Evolutionary conservation across 768 basidiomycete species (phyloP).

Genomic region (Kwoniella sp.): DNA sequence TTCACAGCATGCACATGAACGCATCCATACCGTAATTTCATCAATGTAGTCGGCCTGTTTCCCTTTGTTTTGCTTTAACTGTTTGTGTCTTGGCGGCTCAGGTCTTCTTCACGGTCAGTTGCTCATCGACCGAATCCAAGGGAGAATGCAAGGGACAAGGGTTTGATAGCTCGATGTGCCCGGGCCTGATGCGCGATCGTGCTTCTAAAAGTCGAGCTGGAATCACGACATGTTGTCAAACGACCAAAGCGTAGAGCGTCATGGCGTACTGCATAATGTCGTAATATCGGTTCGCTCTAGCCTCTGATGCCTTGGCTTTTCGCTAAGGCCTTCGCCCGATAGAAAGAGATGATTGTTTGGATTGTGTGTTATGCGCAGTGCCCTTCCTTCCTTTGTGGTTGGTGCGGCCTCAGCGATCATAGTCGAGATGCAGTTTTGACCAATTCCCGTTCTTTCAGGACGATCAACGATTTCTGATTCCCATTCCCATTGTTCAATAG

Average conservation of each 20-base stretch:
- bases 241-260: background rate
- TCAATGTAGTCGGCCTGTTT: background rate
- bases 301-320: background rate
- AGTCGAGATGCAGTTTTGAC: too few species aligned
- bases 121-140: too few species aligned
- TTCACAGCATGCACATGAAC: background rate
- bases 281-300: too few species aligned
- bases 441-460: too few species aligned
- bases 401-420: background rate
- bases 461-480: too few species aligned
- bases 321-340: background rate
- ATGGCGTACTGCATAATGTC: background rate
- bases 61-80: background rate
- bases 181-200: background rate
- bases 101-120: too few species aligned
- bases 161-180: background rate
- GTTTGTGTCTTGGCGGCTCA: background rate
- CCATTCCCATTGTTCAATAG: too few species aligned
- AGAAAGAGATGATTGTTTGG: too few species aligned
- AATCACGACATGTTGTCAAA: background rate
- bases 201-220: background rate
- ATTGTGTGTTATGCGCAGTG: background rate
- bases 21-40: background rate
- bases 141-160: background rate
- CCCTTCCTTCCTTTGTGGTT: background rate